Evolutionary conservation across 2,329 filamentous ascomycete species (phyloP).

Genomic region (Penicillium crustosum): DNA sequence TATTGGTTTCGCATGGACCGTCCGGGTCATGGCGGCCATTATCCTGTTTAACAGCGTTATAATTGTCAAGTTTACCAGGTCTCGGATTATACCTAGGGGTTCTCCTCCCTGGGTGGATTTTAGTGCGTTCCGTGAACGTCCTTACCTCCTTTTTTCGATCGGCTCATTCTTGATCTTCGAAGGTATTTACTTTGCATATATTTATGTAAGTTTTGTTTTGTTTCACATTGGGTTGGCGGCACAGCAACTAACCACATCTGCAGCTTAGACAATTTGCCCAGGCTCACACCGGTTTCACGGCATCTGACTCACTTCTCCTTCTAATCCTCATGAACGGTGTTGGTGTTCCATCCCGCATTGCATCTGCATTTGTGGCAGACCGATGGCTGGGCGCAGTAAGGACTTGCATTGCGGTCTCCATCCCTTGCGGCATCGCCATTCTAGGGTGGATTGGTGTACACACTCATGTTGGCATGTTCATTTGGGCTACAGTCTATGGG

Average conservation of each 20-base stretch:
- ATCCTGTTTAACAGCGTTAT: conserved; percentile 37
- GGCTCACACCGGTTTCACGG: not conserved
- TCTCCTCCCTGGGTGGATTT: conserved; percentile 59
- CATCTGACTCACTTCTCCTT: conserved; percentile 7
- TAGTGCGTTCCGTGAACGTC: conserved; percentile 42
- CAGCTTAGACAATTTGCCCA: conserved; percentile 10
- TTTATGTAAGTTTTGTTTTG: conserved; percentile 5
- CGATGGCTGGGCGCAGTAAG: conserved; percentile 10
- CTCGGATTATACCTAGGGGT: conserved; percentile 46
- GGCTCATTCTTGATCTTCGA: conserved; percentile 13
- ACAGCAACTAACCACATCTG: not conserved
- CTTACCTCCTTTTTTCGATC: conserved; percentile 14
- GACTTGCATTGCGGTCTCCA: conserved; percentile 11
- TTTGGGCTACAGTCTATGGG: conserved; percentile 48
- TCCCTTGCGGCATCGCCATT: conserved; percentile 11
- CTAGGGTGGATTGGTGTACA: conserved; percentile 11
- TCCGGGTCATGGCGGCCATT: conserved; percentile 50
- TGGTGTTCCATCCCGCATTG: conserved; percentile 8
- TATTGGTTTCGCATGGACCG: conserved; percentile 50
- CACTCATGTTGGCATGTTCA: conserved; percentile 33
- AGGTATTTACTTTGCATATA: conserved; percentile 12
- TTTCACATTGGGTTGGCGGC: not conserved
- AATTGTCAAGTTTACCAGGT: conserved; percentile 35
- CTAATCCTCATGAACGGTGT: conserved; percentile 9
- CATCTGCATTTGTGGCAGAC: conserved; percentile 8